Evolutionary conservation across 345 rosid species (phyloP).

Genomic region (Heritiera littoralis): DNA sequence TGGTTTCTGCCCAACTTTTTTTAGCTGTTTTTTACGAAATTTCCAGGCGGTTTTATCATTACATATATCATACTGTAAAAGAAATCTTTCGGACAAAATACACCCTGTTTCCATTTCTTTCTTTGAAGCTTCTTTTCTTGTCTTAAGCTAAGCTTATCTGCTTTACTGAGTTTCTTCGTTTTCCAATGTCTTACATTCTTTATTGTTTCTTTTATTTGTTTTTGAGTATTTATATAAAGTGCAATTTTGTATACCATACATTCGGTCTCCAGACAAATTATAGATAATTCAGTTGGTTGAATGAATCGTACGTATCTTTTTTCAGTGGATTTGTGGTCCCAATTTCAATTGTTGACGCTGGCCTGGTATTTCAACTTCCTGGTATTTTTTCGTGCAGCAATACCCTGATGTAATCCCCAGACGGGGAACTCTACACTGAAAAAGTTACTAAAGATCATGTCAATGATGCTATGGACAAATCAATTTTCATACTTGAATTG

Average conservation of each 20-base stretch:
- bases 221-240: background rate
- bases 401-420: too few relatives aligned
- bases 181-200: background rate
- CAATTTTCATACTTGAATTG: too few relatives aligned
- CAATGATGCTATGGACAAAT: too few relatives aligned
- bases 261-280: background rate
- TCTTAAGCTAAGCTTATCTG: background rate
- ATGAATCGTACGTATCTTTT: background rate
- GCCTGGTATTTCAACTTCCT: background rate
- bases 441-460: too few relatives aligned
- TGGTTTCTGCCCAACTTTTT: background rate
- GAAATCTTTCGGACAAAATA: constrained; percentile 26
- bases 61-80: background rate
- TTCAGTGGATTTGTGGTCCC: constrained; percentile 18
- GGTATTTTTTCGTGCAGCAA: too few relatives aligned
- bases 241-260: background rate
- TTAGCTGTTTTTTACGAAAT: background rate
- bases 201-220: background rate
- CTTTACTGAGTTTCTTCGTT: background rate
- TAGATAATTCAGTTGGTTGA: background rate
- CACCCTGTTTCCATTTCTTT: constrained; percentile 2
- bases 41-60: constrained; percentile 23
- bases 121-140: constrained; percentile 20
- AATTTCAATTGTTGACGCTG: background rate
- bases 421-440: too few relatives aligned